A percentile compares a stretch with the other conserved stretches of the same genome.
Evolutionary conservation across 169 alveolate genomes (phyloP).

Genomic region (Neospora caninum): DNA sequence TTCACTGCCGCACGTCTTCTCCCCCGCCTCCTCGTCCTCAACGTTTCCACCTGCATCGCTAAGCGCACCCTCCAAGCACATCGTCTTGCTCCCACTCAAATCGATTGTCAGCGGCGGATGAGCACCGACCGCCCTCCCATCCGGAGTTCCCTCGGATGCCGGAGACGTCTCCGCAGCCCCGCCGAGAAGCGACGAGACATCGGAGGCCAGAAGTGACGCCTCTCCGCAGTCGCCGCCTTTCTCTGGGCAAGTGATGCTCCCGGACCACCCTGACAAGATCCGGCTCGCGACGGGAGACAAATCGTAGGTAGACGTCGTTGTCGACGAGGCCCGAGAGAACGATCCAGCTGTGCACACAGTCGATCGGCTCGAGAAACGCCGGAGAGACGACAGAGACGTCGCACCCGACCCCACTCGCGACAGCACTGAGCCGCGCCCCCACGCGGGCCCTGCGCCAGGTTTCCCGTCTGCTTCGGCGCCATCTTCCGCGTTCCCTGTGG

Average conservation of each 20-base stretch:
- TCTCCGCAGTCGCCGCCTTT: neutral
- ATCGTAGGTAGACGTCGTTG: neutral
- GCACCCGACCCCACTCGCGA: neutral
- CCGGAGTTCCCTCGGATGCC: neutral
- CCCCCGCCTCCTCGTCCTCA: neutral
- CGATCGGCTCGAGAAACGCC: neutral
- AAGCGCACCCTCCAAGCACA: neutral
- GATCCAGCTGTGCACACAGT: neutral
- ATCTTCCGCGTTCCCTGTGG: neutral
- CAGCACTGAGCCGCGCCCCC: neutral
- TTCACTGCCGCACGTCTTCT: slow-evolving; percentile 7
- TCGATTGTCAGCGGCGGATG: neutral
- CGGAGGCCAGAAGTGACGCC: neutral
- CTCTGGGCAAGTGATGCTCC: neutral
- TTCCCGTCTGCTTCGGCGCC: neutral
- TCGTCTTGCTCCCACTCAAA: neutral
- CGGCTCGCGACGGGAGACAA: slow-evolving; percentile 4
- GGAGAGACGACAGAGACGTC: neutral
- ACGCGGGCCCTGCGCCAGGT: neutral
- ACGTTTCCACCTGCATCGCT: neutral
- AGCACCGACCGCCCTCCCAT: neutral
- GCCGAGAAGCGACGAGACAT: neutral
- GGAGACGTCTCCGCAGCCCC: neutral
- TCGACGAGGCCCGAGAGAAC: slow-evolving; percentile 29
- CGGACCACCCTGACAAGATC: neutral